Percentiles rank a stretch among this genome's conserved stretches.
Evolutionary conservation across 2,329 filamentous ascomycete species (phyloP).

Genomic region (Botrytis byssoidea): DNA sequence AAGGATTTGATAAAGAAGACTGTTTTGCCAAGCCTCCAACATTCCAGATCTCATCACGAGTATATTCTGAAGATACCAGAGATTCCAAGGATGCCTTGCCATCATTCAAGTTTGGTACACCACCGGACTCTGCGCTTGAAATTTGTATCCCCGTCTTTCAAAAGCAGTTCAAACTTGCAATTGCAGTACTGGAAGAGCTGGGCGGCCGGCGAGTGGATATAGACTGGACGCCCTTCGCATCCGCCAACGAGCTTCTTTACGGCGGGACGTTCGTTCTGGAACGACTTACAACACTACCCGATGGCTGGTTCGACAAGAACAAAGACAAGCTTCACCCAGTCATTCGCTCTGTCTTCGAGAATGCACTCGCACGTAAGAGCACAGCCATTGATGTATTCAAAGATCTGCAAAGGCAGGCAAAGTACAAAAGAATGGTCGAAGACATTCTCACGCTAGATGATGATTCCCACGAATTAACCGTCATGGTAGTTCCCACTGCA

Average conservation of each 20-base stretch:
- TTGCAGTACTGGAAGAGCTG: slow-evolving; percentile 41
- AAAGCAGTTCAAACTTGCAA: slow-evolving; percentile 45
- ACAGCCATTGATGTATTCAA: slow-evolving; percentile 49
- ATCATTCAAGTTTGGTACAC: slow-evolving; percentile 51
- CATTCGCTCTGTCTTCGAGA: slow-evolving; percentile 46
- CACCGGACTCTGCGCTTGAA: slow-evolving; percentile 45
- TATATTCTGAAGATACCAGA: slow-evolving; percentile 27
- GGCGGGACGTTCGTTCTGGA: slow-evolving; percentile 53
- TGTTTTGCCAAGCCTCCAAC: slow-evolving; percentile 46
- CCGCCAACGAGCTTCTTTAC: slow-evolving; percentile 52
- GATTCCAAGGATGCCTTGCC: slow-evolving; percentile 29
- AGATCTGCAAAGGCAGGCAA: slow-evolving; percentile 47
- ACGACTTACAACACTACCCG: slow-evolving; percentile 45
- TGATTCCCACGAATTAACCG: slow-evolving; percentile 37
- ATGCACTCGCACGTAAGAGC: slow-evolving; percentile 41
- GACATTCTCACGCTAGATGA: slow-evolving; percentile 40
- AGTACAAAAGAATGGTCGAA: slow-evolving; percentile 45
- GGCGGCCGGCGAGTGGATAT: slow-evolving; percentile 39
- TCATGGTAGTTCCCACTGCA: slow-evolving; percentile 52
- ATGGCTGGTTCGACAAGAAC: slow-evolving; percentile 45
- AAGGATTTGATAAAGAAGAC: slow-evolving; percentile 48
- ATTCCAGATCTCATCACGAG: neutral
- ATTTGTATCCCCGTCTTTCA: slow-evolving; percentile 45
- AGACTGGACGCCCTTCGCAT: slow-evolving; percentile 48
- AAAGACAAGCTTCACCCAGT: slow-evolving; percentile 51